These are phyloP conservation scores for Nymphaea colorata DNA, from an alignment of 164 flowering plant genomes.

Conservation along the genomic window DNA sequence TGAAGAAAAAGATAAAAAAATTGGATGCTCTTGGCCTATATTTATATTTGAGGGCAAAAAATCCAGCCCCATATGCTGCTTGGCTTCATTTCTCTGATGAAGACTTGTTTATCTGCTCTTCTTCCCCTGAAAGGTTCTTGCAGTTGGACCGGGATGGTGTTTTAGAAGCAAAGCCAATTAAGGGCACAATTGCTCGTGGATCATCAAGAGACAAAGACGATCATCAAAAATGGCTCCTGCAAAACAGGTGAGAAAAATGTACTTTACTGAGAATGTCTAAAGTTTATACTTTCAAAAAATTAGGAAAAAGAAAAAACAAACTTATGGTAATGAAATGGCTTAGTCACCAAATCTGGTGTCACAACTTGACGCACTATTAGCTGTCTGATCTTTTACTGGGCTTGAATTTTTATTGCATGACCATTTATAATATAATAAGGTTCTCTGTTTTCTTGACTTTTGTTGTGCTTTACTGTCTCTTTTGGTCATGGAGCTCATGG, in stretches of 20 bases:
- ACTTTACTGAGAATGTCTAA: background rate
- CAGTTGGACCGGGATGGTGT: conserved; percentile 49
- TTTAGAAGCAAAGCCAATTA: conserved; percentile 97
- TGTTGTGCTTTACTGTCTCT: no score
- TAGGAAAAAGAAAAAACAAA: background rate
- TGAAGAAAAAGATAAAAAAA: conserved; percentile 39
- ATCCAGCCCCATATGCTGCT: conserved; percentile 98
- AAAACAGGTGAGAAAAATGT: conserved; percentile 43
- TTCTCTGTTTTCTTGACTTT: no score
- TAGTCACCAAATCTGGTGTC: no score
- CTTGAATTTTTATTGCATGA: no score
- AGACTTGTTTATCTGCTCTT: conserved; percentile 62
- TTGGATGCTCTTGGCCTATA: conserved; percentile 55
- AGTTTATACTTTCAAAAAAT: background rate
- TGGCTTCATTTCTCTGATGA: conserved; percentile 83
- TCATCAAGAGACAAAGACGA: conserved; percentile 58
- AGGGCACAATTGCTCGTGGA: conserved; percentile 91
- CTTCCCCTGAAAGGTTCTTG: conserved; percentile 95
- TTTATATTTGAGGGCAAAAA: conserved; percentile 62
- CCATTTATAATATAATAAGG: no score
- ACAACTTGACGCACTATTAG: no score
- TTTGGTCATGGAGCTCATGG: no score
- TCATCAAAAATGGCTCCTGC: conserved; percentile 42
- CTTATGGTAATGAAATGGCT: no score
- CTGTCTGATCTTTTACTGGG: no score